Percentiles rank a stretch among this genome's conserved stretches.
Conservation (phyloP, 257 asterid genomes). For the Solanum megistacrolobum region DNA sequence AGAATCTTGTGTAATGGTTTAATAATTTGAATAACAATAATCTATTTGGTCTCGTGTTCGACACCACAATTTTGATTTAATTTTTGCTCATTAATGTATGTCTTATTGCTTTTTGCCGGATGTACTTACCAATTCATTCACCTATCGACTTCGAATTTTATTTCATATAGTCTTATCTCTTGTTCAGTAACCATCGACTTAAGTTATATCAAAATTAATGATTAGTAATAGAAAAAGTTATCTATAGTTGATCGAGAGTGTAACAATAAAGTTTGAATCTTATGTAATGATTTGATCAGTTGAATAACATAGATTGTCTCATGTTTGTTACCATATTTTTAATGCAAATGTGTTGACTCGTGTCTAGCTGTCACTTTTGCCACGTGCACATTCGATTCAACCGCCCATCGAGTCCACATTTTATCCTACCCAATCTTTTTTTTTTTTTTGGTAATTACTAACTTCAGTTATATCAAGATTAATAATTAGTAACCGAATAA, state of each 20-base stretch:
- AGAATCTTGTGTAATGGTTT: neutral
- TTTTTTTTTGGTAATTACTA: neutral
- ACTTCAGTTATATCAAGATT: neutral
- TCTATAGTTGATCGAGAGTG: neutral
- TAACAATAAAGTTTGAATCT: neutral
- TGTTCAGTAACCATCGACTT: neutral
- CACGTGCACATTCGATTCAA: neutral
- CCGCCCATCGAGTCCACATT: neutral
- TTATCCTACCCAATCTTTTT: neutral
- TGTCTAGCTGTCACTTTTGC: neutral
- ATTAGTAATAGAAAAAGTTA: neutral
- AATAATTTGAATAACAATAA: neutral
- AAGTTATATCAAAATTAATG: neutral
- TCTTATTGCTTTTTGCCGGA: neutral
- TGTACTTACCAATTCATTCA: neutral
- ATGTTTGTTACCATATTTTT: neutral
- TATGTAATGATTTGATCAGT: neutral
- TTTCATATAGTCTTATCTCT: neutral
- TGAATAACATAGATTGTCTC: neutral
- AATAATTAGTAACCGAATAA: neutral
- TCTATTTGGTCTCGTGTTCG: neutral
- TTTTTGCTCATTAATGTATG: neutral
- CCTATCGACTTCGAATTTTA: neutral
- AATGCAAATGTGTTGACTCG: neutral
- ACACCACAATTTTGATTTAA: fast-evolving